Evolutionary conservation across 352 stramenopile genomes (phyloP), one percentile per base, ranked within the genome.

Genomic region (Peronospora destructor): DNA sequence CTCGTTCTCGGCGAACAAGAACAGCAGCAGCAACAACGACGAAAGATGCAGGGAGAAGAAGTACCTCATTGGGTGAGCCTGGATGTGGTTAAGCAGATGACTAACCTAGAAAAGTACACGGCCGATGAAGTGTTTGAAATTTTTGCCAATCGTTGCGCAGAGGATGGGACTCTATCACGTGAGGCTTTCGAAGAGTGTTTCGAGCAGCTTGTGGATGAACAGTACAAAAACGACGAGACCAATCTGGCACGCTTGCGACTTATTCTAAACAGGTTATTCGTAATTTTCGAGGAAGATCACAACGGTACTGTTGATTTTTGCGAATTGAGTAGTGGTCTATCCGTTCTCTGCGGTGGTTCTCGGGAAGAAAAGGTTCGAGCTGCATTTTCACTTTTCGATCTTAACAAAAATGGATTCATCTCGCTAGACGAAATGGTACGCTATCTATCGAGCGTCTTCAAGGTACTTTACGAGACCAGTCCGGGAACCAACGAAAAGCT

Each of bases 351-450:
- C 32, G 75, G 83, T 30, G 84, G 85, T 4, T 76, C 69, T 21
- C 73, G 71, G 4, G 80, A 95, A 49, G 80, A 94, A 25, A 93
- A 92, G 52, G 80, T 94, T 12, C 76, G 76, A 11, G 70, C 82
- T 16, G 82, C 85, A n/a, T 95, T 95, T 59, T 73, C 67, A 12
- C 65, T 95, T 4, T 94, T 92, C 45, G 83, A 94, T 57, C 56
- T 91, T 8, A 91, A 95, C 52, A 74, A 89, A 19, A 80, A 95
- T 49, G 84, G 83, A 0, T 83, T 79, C 32, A 91, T 95, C 25
- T 84, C 75, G 2, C 35, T 91, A n/a, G 79, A 90, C n/a, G 85
- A 95, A 50, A 94, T 95, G 85, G 68, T 73, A 30, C 76, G 78
- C 16, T 95, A 95, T 48, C 54, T 95, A 11, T 72, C 69, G 1